phyloP scores from a whole-genome alignment of 805 yeast species.

The Candida peoriensis region DNA sequence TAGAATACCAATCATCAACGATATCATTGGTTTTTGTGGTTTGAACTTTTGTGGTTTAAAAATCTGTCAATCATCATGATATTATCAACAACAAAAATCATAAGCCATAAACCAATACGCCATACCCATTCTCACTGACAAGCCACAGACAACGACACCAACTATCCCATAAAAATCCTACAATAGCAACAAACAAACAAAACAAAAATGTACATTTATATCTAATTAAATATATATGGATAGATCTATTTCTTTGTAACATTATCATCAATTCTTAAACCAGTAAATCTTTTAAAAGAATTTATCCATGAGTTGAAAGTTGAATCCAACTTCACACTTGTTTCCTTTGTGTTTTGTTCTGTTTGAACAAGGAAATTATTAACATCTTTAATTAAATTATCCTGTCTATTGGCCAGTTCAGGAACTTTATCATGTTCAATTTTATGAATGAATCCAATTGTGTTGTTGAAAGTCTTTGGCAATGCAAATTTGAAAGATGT shows the following conservation, averaged over 20 bases:
- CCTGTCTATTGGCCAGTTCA: constrained; percentile 57
- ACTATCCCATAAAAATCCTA: too few species aligned
- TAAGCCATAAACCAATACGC: too few species aligned
- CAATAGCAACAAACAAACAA: too few species aligned
- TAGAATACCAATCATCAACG: too few species aligned
- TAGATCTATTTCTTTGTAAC: constrained; percentile 43
- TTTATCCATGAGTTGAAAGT: constrained; percentile 18
- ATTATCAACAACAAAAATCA: too few species aligned
- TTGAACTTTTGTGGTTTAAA: too few species aligned
- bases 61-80: too few species aligned
- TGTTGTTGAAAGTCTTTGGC: constrained; percentile 67
- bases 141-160: too few species aligned
- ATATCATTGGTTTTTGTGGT: too few species aligned
- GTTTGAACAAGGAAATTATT: constrained; percentile 39
- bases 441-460: constrained; percentile 50
- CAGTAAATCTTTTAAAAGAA: constrained; percentile 46
- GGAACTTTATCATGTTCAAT: constrained; percentile 61
- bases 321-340: constrained; percentile 29
- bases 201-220: background rate
- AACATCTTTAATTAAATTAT: constrained; percentile 40
- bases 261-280: constrained; percentile 60
- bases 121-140: too few species aligned
- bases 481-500: constrained; percentile 63
- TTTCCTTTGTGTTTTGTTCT: constrained; percentile 23
- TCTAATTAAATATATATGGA: background rate